Evolutionary conservation across 352 stramenopile genomes (phyloP), one percentile per base, ranked within the genome.

Genomic region (Pythium dissimile): DNA sequence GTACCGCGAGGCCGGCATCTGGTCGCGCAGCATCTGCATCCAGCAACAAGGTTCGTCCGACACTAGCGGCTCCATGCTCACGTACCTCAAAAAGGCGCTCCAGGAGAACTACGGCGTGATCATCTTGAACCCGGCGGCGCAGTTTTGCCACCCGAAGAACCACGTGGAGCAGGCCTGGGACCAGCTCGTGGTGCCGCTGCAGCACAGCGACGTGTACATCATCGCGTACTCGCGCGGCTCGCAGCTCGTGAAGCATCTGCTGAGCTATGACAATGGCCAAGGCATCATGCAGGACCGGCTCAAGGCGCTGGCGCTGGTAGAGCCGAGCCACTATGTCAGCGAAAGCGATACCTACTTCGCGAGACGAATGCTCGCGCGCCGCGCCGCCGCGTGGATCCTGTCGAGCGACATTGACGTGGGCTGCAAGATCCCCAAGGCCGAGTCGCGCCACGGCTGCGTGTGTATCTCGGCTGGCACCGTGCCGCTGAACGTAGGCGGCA

Each of bases 141-240:
- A 92, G 61, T 75, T 76, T 24, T 91, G 80, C 59, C 80, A 91
- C 64, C 79, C 82, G 18, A 73, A 77, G 20, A 48, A 73, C 26
- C 84, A 94, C 56, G 80, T 94, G 4, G 80, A 89, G 57, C 84
- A 77, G 35, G 84, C 73, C 7, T 94, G 84, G 84, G 82, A 94
- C 66, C 69, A 83, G 53, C 66, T 94, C 37, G 67, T 94, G 20
- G 82, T 71, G 12, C 84, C 84, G 11, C 59, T 88, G 42, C 24
- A 63, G 2, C n/a, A n/a, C n/a, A 86, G 70, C 51, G 80, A 91
- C 38, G 61, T 94, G 8, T 94, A 88, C 59, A 70, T 94, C 32
- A 65, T 94, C 42, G 84, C 80, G 10, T 92, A 86, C 67, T 91
- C 82, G 16, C 73, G 80, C 15, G 84, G 84, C 10, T 71, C 68